Evolutionary conservation across 2,329 filamentous ascomycete species (phyloP).

Genomic region (Monosporascus sp.): DNA sequence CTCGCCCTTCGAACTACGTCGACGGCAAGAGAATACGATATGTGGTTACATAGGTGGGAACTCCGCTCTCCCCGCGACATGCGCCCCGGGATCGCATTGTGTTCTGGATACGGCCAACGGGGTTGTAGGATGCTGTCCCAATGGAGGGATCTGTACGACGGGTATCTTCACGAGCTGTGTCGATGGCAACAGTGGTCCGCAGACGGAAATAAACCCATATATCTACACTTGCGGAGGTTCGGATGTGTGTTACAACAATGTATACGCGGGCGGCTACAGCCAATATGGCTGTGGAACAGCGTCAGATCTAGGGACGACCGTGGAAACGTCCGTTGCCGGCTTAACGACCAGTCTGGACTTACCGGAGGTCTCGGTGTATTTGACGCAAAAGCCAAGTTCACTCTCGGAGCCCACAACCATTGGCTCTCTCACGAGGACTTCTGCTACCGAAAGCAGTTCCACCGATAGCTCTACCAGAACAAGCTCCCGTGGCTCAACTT

Average conservation of each 20-base stretch:
- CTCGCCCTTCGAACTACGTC: conserved; percentile 29
- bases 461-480: conserved; percentile 1
- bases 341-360: conserved; percentile 30
- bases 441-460: background rate
- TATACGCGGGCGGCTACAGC: conserved; percentile 48
- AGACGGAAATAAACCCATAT: conserved; percentile 49
- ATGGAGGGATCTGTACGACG: conserved; percentile 44
- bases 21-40: conserved; percentile 45
- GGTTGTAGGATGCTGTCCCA: conserved; percentile 52
- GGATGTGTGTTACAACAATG: conserved; percentile 50
- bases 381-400: conserved; percentile 34
- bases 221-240: conserved; percentile 48
- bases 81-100: conserved; percentile 52
- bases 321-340: conserved; percentile 41
- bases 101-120: conserved; percentile 44
- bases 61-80: conserved; percentile 48
- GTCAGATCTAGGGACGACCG: conserved; percentile 42
- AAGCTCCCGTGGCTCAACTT: background rate
- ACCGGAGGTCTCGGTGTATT: conserved; percentile 32
- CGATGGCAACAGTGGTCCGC: conserved; percentile 43
- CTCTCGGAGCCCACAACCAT: conserved; percentile 38
- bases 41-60: conserved; percentile 54
- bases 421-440: conserved; percentile 20
- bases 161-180: conserved; percentile 55
- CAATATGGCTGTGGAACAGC: conserved; percentile 53